Evolutionary conservation across 352 stramenopile species (phyloP), one percentile per base, ranked within the genome.

Genomic region (Pythium inflatum): DNA sequence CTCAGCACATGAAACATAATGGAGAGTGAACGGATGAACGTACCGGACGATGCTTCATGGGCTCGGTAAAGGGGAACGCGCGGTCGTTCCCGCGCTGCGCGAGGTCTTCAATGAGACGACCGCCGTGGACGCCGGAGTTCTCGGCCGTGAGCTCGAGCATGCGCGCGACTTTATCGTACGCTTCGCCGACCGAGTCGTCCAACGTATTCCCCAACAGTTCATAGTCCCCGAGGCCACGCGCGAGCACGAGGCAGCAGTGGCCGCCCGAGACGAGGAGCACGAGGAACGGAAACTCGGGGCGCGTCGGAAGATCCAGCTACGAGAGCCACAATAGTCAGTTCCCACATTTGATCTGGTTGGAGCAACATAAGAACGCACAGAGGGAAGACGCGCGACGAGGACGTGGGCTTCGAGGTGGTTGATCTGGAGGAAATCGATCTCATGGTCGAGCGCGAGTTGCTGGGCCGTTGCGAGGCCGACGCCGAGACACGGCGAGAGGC

Each of bases 391-490:
- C 7, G 97, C 90, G 68, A 99, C 96, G 0, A 99, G 82, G 46
- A 98, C 94, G 74, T 99, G 98, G 20, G 96, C 97, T 53, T 99
- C 98, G 4, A 99, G 80, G 76, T 99, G 98, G 83, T 99, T 98
- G 48, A 99, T 89, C 25, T 91, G 89, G 8, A 99, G 76, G 71
- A 99, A 99, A 14, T 97, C 96, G 60, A 98, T 92, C 20, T 71
- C 56, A 57, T 98, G 82, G 61, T 91, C 70, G 1, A 87, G 67
- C 16, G 96, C 97, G 51, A 99, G 85, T 43, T 88, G 75, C 54
- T 91, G 72, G 14, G 87, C 88, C 1, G 76, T 78, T 46, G 91
- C 82, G 51, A 97, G 92, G 1, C 97, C 98, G 16, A 99, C 97
- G 59, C 97, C 89, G 8, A 99, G 85, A 84, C 97, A 99, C 50